Evolutionary conservation across 768 basidiomycete species (phyloP), one percentile per base, ranked within the genome.

Genomic region (Tulasnella sp.): DNA sequence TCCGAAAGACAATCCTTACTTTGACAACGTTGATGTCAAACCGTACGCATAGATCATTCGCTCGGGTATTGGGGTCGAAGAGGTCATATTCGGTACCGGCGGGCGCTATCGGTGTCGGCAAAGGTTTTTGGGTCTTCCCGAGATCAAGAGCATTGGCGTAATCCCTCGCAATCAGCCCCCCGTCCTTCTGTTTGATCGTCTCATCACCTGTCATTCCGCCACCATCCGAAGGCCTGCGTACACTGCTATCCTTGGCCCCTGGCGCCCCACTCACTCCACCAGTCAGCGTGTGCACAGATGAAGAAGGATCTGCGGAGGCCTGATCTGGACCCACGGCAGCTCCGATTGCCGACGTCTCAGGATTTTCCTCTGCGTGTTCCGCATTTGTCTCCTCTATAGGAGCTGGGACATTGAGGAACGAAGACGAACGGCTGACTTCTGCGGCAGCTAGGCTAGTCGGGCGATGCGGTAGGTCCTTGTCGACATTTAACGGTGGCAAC

Each of bases 21-120:
- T 97, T 97, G 69, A 99, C 90, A 64, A 99, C 85, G 69, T 87
- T 93, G 61, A 98, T 89, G 72, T 99, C 94, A 70, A 98, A 99
- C 62, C 91, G 80, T 10, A 99, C 94, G 63, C 89, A 84, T 62
- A 98, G 69, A 44, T 81, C 81, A 70, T 83, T 89, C 59, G 82
- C 80, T 25, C 82, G 83, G 68, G 87, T 80, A 38, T 38, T 38
- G 15, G 7, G 5, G 65, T 88, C 89, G 64, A 88, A 86, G 55
- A 83, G 68, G 24, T 84, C 82, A 19, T 76, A 73, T 62, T 83
- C 80, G 7, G 84, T 80, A 65, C 81, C 82, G 3, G 83, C 83
- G 3, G 34, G 34, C 15, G 7, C 34, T 38, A 38, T 7, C 19
- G 52, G 7, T 24, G 11, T 9, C 21, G 56, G 52, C 9, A 9